Evolutionary conservation across 78 protist species (phyloP), one percentile per base, ranked within the genome.

Genomic region (Dictyostelium purpureum): DNA sequence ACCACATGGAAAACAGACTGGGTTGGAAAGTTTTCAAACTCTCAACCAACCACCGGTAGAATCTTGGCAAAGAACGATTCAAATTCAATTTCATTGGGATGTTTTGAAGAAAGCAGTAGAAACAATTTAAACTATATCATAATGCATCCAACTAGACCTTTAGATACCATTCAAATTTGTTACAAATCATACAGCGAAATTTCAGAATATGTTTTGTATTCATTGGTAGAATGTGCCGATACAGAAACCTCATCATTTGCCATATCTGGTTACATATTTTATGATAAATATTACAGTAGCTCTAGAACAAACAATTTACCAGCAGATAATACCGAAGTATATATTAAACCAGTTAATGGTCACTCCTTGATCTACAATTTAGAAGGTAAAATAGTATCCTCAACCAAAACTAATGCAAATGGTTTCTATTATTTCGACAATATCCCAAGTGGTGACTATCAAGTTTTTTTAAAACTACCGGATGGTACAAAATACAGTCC

Each of bases 371-470:
- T 54, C 3, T 35, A 40, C 21, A 26, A 42, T 69, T 69, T 69
- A 40, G 51, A 69, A 40, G 76, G 75, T 4, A 45, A 43, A 16
- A 6, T 28, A 1, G 61, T 79, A 0, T 26, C 28, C 1, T 33
- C 37, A 16, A 33, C 24, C 4, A 21, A 0, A 3, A 79, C 87
- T 31, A 61, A 79, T 33, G 28, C 3, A 31, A 45, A n/a, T 21
- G 87, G 87, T 45, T 79, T 57, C 21, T 79, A 79, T 33, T 63
- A 18, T 37, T 79, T 79, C 31, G 61, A 63, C 10, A 45, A 79
- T 43, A 10, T 79, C 9, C 49, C 43, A 12, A 49, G 61, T 28
- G 75, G 63, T 28, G 11, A 11, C 31, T 79, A 63, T 37, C 16
- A 18, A 21, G 63, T 79, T 10, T 57, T 6, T 5, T 6, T 18